These are phyloP conservation scores for Emiliania huxleyi DNA, from an alignment of 78 protist species.

Conservation along the genomic window DNA sequence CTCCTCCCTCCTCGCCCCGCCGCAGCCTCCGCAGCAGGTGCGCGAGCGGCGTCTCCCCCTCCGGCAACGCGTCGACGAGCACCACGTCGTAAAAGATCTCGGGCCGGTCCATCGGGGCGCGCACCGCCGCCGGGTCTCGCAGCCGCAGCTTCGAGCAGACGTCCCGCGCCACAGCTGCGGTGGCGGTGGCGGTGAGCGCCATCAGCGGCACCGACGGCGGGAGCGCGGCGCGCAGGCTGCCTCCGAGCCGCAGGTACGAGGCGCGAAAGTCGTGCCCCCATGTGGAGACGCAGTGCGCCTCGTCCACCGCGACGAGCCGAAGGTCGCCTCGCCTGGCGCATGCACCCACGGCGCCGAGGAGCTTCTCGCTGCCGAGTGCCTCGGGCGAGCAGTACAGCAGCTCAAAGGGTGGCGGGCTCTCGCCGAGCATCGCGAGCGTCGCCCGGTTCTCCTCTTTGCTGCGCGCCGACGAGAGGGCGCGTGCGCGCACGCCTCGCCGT, in stretches of 20 bases:
- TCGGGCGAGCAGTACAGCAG: no score
- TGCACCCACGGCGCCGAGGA: no score
- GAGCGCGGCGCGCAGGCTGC: not conserved
- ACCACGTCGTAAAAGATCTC: conserved; percentile 63
- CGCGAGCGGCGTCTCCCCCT: not conserved
- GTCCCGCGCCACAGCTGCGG: not conserved
- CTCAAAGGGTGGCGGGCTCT: no score
- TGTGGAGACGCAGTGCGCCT: conserved; percentile 93
- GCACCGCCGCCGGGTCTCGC: not conserved
- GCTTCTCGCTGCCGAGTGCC: no score
- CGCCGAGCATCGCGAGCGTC: no score
- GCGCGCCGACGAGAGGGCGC: not conserved
- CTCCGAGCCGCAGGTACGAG: conserved; percentile 64
- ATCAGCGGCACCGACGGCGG: conserved; percentile 62
- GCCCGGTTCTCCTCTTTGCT: no score
- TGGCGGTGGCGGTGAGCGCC: conserved; percentile 86
- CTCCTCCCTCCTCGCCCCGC: not conserved
- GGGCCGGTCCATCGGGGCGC: conserved; percentile 80
- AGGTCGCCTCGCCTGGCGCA: not conserved
- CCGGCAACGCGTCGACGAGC: not conserved
- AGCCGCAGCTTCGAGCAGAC: not conserved
- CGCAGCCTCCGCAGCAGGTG: not conserved
- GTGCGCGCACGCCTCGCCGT: not conserved
- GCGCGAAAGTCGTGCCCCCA: conserved; percentile 97
- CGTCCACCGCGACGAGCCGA: conserved; percentile 83